phyloP scores from a whole-genome alignment of 2,329 filamentous ascomycete species.

The Colletotrichum graminicola region DNA sequence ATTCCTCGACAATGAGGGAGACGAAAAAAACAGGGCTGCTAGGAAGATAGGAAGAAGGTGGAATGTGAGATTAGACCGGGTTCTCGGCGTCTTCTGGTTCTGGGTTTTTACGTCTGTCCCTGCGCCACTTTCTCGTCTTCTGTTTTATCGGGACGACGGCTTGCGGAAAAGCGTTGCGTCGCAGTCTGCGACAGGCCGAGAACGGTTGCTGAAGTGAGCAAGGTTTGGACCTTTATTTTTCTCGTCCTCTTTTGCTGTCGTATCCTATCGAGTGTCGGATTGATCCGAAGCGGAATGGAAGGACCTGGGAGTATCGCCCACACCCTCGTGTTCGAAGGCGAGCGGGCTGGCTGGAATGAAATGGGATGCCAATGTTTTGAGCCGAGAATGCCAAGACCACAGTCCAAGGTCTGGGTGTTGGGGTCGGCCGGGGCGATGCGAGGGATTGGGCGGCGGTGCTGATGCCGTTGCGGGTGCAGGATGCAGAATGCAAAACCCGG shows the following conservation, averaged over 20 bases:
- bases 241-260: too few relatives aligned
- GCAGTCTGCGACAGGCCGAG: background rate
- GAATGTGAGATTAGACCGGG: background rate
- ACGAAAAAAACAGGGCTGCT: background rate
- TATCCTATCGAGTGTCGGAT: background rate
- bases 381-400: slow-evolving; percentile 34
- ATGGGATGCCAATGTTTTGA: slow-evolving; percentile 35
- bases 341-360: slow-evolving; percentile 3
- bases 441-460: background rate
- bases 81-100: background rate
- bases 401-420: slow-evolving; percentile 10
- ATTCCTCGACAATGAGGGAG: slow-evolving; percentile 9
- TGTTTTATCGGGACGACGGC: background rate
- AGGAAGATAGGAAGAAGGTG: background rate
- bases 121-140: background rate
- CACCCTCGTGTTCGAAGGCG: slow-evolving; percentile 5
- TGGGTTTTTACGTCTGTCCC: background rate
- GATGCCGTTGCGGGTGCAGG: background rate
- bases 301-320: background rate
- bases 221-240: background rate
- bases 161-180: background rate
- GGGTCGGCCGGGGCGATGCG: slow-evolving; percentile 5
- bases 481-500: background rate
- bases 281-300: background rate
- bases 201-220: background rate